Evolutionary conservation across 1,139 yeast species (phyloP), one percentile per base, ranked within the genome.

Genomic region (Schwanniomyces etchellsii): DNA sequence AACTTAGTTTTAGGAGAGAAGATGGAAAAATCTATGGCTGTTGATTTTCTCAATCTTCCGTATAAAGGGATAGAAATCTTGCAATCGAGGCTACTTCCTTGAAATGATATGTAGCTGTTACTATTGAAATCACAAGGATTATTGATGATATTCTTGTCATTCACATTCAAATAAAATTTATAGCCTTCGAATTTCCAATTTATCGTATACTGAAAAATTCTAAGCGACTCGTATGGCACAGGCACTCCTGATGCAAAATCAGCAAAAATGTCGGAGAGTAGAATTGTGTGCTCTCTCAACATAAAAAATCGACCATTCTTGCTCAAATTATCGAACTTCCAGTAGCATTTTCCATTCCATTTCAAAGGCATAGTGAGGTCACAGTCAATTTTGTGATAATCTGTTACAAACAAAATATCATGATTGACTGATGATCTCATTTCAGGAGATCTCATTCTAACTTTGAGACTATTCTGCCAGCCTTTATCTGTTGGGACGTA

Each of bases 341-440:
- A 91, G 0, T 55, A 57, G 16, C 85, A 77, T 32, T 67, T 60
- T 2, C 85, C 91, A 50, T 89, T 85, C 96, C 96, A 89, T 35
- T 70, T 57, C 24, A 84, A 56, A 0, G 97, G 96, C 38, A 72
- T 77, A 0, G 81, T 77, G 18, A 83, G 60, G 22, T 71, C 71
- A 2, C 81, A 77, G 14, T 62, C 55, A 3, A 86, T 36, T 1
- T 52, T 54, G 46, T 84, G 91, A 5, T 64, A 57, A 24, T 74
- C 73, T 0, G 94, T 85, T 10, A 70, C 60, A 39, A 83, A 73
- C 9, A 88, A 56, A 12, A 86, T 61, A 44, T 86, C 95, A 52
- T 91, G 97, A 44, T 89, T 91, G 1, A 91, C 93, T 32, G 95
- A 83, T 0, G 96, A 68, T 31, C 91, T 60, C 3, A 88, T 52